Evolutionary conservation across 352 stramenopile species (phyloP).

Genomic region (Globisporangium nunn): DNA sequence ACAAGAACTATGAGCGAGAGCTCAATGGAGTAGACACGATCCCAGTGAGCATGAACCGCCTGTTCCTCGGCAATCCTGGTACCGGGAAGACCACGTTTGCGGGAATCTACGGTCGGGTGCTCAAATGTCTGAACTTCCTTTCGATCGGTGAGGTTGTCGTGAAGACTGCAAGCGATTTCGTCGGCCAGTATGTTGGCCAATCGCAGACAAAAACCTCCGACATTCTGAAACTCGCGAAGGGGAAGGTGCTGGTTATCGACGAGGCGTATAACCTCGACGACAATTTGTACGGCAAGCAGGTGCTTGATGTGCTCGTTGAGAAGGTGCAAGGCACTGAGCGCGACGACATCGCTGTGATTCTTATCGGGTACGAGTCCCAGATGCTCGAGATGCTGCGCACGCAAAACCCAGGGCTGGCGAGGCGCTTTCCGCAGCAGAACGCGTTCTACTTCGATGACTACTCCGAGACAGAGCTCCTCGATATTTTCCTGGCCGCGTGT

Average conservation of each 20-base stretch:
- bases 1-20: constrained; percentile 81
- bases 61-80: constrained; percentile 90
- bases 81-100: constrained; percentile 92
- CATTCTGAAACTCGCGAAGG: constrained; percentile 74
- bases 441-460: constrained; percentile 93
- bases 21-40: constrained; percentile 56
- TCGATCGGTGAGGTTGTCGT: constrained; percentile 86
- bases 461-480: constrained; percentile 71
- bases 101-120: constrained; percentile 75
- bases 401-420: constrained; percentile 83
- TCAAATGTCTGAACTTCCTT: constrained; percentile 87
- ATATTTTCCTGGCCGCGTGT: constrained; percentile 58
- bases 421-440: constrained; percentile 84
- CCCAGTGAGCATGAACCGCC: constrained; percentile 68
- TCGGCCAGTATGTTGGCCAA: constrained; percentile 74
- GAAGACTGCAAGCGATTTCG: constrained; percentile 85
- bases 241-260: constrained; percentile 92
- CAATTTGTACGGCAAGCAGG: constrained; percentile 55
- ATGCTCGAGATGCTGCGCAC: constrained; percentile 89
- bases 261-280: constrained; percentile 91
- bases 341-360: constrained; percentile 90
- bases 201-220: constrained; percentile 84
- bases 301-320: constrained; percentile 86
- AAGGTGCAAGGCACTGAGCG: constrained; percentile 85
- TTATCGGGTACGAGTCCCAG: constrained; percentile 86